Evolutionary conservation across 2,329 filamentous ascomycete species (phyloP).

Genomic region (Setomelanomma holmii): DNA sequence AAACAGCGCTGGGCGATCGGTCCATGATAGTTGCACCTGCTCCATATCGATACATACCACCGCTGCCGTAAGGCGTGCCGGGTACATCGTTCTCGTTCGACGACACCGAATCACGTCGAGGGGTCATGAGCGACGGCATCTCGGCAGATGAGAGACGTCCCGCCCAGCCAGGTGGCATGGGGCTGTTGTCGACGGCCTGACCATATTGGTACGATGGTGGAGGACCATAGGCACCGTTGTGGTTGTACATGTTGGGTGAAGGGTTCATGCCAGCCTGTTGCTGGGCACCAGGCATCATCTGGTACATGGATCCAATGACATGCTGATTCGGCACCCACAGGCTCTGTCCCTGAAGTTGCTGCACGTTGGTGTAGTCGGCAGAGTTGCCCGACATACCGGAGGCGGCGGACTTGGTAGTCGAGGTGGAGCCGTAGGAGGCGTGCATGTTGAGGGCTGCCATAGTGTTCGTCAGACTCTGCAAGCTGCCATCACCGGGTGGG

Average conservation of each 20-base stretch:
- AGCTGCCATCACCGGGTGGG: conserved; percentile 37
- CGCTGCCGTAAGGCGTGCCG: conserved; percentile 55
- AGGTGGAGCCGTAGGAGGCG: conserved; percentile 41
- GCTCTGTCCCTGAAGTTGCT: conserved; percentile 45
- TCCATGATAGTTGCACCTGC: conserved; percentile 57
- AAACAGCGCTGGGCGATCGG: conserved; percentile 58
- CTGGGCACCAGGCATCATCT: conserved; percentile 42
- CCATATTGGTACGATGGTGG: conserved; percentile 53
- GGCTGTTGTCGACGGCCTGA: conserved; percentile 55
- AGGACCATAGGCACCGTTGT: conserved; percentile 53
- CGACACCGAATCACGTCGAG: conserved; percentile 59
- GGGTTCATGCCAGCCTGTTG: conserved; percentile 40
- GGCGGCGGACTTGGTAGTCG: conserved; percentile 39
- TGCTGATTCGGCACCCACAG: conserved; percentile 49
- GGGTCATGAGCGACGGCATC: conserved; percentile 59
- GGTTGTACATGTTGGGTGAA: conserved; percentile 55
- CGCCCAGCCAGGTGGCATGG: conserved; percentile 56
- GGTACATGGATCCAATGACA: conserved; percentile 43
- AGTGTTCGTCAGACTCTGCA: conserved; percentile 43
- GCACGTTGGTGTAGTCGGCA: conserved; percentile 44
- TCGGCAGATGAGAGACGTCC: conserved; percentile 54
- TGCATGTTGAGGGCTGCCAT: conserved; percentile 48
- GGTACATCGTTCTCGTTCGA: conserved; percentile 62
- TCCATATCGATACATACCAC: conserved; percentile 54
- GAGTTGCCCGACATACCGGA: conserved; percentile 42